Evolutionary conservation across 2,329 filamentous ascomycete genomes (phyloP).

Genomic region (Remersonia thermophila): DNA sequence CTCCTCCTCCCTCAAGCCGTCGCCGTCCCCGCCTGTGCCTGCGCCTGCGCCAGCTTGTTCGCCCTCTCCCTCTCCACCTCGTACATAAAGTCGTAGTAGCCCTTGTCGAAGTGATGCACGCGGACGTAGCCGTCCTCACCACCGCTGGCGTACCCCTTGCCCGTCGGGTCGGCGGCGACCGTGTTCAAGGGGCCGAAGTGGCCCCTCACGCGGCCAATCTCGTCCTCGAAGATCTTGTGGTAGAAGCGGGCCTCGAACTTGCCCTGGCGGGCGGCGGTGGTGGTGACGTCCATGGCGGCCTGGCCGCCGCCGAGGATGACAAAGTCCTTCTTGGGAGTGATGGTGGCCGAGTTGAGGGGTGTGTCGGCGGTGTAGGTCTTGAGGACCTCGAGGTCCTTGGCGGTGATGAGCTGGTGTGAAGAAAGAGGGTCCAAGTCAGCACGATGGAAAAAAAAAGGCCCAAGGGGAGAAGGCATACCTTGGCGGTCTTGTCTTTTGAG

Average conservation of each 20-base stretch:
- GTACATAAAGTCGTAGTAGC: constrained; percentile 97
- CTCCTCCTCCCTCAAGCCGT: constrained; percentile 32
- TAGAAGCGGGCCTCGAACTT: constrained; percentile 99
- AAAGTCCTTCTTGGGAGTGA: constrained; percentile 92
- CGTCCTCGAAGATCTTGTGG: constrained; percentile 99
- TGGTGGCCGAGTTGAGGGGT: constrained; percentile 87
- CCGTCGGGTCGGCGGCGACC: constrained; percentile 82
- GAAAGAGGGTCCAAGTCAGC: no score
- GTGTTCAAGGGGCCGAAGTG: constrained; percentile 86
- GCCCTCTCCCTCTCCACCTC: constrained; percentile 84
- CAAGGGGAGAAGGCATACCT: no score
- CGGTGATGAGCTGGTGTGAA: constrained; percentile 59
- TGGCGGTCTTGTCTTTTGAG: constrained; percentile 94
- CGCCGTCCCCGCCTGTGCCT: constrained; percentile 7
- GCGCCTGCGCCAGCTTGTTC: constrained; percentile 27
- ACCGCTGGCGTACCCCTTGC: constrained; percentile 85
- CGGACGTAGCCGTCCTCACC: constrained; percentile 98
- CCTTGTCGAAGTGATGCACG: constrained; percentile 96
- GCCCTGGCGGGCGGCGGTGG: constrained; percentile 83
- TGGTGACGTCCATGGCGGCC: constrained; percentile 97
- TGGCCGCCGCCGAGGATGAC: constrained; percentile 97
- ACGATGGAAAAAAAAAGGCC: no score
- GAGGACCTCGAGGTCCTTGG: constrained; percentile 75
- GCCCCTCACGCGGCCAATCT: constrained; percentile 91
- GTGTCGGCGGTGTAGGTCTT: constrained; percentile 92